A percentile compares a stretch with the other conserved stretches of the same genome.
Conservation (phyloP, 257 asterid species). For the Solanum piurae region DNA sequence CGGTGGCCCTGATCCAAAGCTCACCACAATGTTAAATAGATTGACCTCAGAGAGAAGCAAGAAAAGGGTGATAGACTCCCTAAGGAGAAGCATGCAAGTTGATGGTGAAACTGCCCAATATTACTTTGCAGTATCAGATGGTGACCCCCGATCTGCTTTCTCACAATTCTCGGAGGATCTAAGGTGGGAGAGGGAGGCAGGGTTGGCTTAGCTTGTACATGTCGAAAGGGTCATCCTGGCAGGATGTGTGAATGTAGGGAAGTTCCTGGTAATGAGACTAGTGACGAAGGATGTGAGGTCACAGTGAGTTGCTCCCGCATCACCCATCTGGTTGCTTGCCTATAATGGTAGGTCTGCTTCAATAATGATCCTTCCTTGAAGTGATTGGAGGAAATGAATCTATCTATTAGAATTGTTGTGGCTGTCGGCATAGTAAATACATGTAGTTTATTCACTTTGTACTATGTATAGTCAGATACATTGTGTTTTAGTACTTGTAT, state of each 20-base stretch:
- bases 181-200: conserved; percentile 72
- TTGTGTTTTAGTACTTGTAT: not conserved
- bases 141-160: conserved; percentile 87
- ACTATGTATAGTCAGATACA: not conserved
- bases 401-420: not conserved
- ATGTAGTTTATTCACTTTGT: not conserved
- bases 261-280: not conserved
- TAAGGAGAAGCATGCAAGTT: conserved; percentile 75
- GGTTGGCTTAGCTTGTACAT: conserved; percentile 24
- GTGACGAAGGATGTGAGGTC: not conserved
- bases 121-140: conserved; percentile 67
- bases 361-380: not conserved
- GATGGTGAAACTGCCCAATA: conserved; percentile 87
- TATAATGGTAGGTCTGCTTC: not conserved
- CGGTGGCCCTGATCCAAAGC: conserved; percentile 53
- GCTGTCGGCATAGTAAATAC: not conserved
- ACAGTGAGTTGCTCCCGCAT: not conserved
- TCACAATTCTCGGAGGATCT: conserved; percentile 71
- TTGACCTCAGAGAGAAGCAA: conserved; percentile 51
- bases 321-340: not conserved
- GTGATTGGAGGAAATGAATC: not conserved
- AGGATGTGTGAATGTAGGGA: not conserved
- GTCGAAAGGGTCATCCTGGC: not conserved
- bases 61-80: conserved; percentile 57
- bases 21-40: conserved; percentile 19